Conservation (phyloP, 1,284 basidiomycete species). For the Malassezia caprae region DNA sequence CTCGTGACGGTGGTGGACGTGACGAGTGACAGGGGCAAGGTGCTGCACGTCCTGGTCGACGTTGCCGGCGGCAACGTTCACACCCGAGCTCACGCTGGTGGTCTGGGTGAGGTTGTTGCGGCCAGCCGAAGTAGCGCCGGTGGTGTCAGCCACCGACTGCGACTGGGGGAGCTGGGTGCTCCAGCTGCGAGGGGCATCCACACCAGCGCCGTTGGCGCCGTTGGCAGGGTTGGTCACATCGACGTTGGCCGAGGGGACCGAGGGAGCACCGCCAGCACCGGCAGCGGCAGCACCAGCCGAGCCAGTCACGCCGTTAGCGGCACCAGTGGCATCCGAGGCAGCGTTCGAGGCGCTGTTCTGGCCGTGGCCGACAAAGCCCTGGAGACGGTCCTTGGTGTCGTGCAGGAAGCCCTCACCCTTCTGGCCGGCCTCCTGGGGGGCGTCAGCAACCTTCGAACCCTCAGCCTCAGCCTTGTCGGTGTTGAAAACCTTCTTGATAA, state of each 20-base stretch:
- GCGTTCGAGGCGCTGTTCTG: not conserved
- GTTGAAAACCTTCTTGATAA: conserved; percentile 22
- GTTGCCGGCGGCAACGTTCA: conserved; percentile 37
- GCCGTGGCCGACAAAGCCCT: not conserved
- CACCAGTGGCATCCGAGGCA: not conserved
- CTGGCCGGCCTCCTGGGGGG: not conserved
- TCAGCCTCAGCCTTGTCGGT: conserved; percentile 15
- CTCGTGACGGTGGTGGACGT: conserved; percentile 45
- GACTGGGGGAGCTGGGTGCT: not conserved
- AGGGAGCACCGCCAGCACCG: not conserved
- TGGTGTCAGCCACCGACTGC: conserved; percentile 4
- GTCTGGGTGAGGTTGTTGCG: conserved; percentile 15
- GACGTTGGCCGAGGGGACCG: not conserved
- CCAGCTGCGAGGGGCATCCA: not conserved
- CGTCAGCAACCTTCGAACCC: not conserved
- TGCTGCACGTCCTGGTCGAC: conserved; percentile 48
- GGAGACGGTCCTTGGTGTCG: conserved; percentile 5
- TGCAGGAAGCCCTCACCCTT: conserved; percentile 5
- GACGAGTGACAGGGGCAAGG: conserved; percentile 41
- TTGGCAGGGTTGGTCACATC: not conserved
- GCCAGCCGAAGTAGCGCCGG: conserved; percentile 1
- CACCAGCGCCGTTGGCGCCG: not conserved
- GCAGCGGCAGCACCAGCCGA: conserved; percentile 5
- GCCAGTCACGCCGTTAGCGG: not conserved
- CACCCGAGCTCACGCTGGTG: conserved; percentile 22